Conservation (phyloP, 305 asterid species). For the Ajuga reptans region DNA sequence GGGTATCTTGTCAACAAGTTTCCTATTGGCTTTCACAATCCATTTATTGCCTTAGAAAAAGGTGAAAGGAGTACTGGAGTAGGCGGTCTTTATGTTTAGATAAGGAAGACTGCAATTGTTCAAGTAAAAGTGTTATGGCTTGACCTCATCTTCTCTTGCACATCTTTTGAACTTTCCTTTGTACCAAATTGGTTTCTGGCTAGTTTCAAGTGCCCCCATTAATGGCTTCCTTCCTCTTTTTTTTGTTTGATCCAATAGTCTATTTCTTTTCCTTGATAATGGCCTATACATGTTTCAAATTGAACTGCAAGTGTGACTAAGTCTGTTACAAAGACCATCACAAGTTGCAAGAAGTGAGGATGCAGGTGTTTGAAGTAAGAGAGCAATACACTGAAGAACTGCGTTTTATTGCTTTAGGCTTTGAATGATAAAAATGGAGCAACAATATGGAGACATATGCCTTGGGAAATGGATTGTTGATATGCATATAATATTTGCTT, state of each 20-base stretch:
- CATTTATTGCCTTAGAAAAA: background rate
- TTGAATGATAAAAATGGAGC: slow-evolving; percentile 19
- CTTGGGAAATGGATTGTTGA: slow-evolving; percentile 20
- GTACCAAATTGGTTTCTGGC: slow-evolving; percentile 13
- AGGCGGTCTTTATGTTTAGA: background rate
- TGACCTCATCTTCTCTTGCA: slow-evolving; percentile 2
- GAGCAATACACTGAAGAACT: slow-evolving; percentile 14
- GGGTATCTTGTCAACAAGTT: slow-evolving; percentile 4
- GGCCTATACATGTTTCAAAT: slow-evolving; percentile 1
- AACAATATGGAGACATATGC: slow-evolving; percentile 18
- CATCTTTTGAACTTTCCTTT: slow-evolving; percentile 5
- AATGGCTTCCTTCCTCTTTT: background rate
- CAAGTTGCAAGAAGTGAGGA: slow-evolving; percentile 3
- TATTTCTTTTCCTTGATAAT: slow-evolving; percentile 6
- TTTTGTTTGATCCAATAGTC: background rate
- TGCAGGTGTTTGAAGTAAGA: slow-evolving; percentile 16
- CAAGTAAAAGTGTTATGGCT: background rate
- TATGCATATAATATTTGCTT: slow-evolving; percentile 27
- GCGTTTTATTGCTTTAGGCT: slow-evolving; percentile 19
- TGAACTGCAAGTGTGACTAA: slow-evolving; percentile 20
- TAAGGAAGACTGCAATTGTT: slow-evolving; percentile 1
- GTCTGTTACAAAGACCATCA: background rate
- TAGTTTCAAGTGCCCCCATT: background rate
- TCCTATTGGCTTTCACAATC: slow-evolving; percentile 5
- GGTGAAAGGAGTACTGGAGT: slow-evolving; percentile 2